Base-by-base conservation (phyloP, 2,329 filamentous ascomycete genomes). In the Ophiostoma himal-ulmi region DNA sequence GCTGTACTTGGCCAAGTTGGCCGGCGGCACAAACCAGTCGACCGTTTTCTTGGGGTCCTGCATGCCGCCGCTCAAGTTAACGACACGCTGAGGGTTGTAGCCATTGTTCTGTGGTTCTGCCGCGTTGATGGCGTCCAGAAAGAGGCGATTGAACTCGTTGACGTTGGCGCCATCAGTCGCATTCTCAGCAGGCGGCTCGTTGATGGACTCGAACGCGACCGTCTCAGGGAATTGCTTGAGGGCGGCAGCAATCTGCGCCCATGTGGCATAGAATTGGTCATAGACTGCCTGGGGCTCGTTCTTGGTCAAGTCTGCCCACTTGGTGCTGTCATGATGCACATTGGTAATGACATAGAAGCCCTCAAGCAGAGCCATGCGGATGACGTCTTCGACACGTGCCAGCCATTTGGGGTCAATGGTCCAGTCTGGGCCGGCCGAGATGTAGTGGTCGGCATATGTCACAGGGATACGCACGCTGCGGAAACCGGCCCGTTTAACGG, bases 301-400 rank as follows among this genome's bases (percentile, higher is more conserved):
- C 0, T 77, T 75, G 1, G 82, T 82, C 5, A 86, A 77, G 74
- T 88, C 85, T 5, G 83, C 84, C 86, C 86, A 89, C 34, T 81
- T 79, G 84, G 82, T 86, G 11, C 82, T 84, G 73, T 89, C 86
- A 71, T 88, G 86, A 72, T 88, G 86, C 7, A 86, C 83, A 72
- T 89, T 87, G 14, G 87, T 81, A 36, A 89, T 79, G 0, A 83
- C 82, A 71, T 83, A 85, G 4, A 88, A 76, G 1, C 80, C 84
- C 0, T 82, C 79, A 2, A 80, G 77, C 0, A 84, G 81, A 7
- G 85, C 82, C 81, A 84, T 82, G 73, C 88, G 85, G 11, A 88
- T 78, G 1, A 89, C 86, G 41, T 85, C 83, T 1, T 83, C 83
- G 1, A 88, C 86, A 13, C 86, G 80, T 70, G 86, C 80, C 62